Percentiles rank a stretch among this genome's conserved stretches.
phyloP scores from a whole-genome alignment of 75 land plant genomes.

The Picea sitchensis region DNA sequence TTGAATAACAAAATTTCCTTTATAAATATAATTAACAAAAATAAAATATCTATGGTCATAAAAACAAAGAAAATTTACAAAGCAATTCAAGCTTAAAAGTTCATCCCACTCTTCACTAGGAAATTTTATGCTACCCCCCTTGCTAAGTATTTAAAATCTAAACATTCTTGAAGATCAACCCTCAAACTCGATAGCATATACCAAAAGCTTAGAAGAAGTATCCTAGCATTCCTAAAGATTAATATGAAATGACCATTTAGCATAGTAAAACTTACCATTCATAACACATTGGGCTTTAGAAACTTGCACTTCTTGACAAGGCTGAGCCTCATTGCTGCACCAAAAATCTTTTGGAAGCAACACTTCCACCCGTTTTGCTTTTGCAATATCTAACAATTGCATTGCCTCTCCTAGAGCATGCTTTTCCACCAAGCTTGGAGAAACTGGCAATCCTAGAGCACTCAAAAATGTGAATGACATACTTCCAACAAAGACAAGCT shows the following conservation, averaged over 20 bases:
- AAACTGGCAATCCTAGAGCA: conserved; percentile 45
- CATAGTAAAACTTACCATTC: conserved; percentile 35
- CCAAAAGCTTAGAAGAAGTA: not conserved
- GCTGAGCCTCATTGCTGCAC: conserved; percentile 27
- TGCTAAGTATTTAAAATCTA: not conserved
- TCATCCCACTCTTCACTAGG: too few relatives aligned
- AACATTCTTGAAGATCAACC: not conserved
- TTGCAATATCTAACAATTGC: conserved; percentile 36
- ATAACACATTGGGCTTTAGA: conserved; percentile 28
- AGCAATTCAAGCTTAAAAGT: too few relatives aligned
- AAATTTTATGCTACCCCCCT: too few relatives aligned
- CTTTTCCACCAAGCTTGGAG: conserved; percentile 31
- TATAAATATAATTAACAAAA: not conserved
- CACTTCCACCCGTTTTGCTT: conserved; percentile 23
- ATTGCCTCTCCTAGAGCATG: conserved; percentile 29
- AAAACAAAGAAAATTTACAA: too few relatives aligned
- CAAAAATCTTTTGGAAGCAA: conserved; percentile 54
- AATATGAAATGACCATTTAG: not conserved
- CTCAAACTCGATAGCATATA: not conserved
- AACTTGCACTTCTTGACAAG: conserved; percentile 11
- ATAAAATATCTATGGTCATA: not conserved
- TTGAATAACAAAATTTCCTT: not conserved
- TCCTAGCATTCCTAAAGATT: not conserved
- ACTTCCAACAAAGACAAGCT: conserved; percentile 47
- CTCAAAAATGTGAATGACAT: conserved; percentile 63